These are phyloP conservation scores for Coleophoma crateriformis DNA, from an alignment of 2,329 filamentous ascomycete species.

Conservation along the genomic window DNA sequence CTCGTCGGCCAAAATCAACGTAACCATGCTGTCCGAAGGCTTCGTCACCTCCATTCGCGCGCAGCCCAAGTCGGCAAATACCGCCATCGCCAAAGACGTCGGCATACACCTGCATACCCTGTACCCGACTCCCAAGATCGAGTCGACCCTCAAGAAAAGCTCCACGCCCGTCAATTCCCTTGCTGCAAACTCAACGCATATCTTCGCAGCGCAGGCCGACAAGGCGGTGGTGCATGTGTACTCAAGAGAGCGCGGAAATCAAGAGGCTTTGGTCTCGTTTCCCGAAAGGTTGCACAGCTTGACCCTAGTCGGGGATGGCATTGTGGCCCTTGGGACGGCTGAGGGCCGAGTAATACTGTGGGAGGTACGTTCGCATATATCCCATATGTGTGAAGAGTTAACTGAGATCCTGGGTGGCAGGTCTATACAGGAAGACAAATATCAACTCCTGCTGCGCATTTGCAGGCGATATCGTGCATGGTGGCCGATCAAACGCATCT, in stretches of 20 bases:
- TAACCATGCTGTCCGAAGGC: constrained; percentile 51
- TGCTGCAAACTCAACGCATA: constrained; percentile 72
- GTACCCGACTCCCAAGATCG: constrained; percentile 70
- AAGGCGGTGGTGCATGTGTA: constrained; percentile 95
- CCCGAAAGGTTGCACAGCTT: constrained; percentile 80
- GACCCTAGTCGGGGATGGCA: constrained; percentile 60
- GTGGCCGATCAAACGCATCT: constrained; percentile 67
- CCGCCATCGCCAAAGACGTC: constrained; percentile 67
- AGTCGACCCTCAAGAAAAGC: constrained; percentile 85
- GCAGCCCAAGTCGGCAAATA: constrained; percentile 53
- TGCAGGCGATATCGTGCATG: constrained; percentile 75
- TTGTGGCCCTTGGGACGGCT: constrained; percentile 75
- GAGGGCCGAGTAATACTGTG: constrained; percentile 84
- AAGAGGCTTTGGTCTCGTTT: constrained; percentile 85
- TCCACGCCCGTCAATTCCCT: constrained; percentile 73
- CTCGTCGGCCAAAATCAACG: background rate
- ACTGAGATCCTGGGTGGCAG: constrained; percentile 33
- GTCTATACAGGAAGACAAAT: constrained; percentile 70
- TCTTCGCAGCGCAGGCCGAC: constrained; percentile 87
- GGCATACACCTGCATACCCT: constrained; percentile 83
- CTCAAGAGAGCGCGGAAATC: constrained; percentile 73
- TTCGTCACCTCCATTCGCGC: constrained; percentile 55
- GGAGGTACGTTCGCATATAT: constrained; percentile 61
- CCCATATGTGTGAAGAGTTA: constrained; percentile 2
- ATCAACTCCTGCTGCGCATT: constrained; percentile 70